Conservation (phyloP, 306 rosid genomes). For the Dryas alaskensis region DNA sequence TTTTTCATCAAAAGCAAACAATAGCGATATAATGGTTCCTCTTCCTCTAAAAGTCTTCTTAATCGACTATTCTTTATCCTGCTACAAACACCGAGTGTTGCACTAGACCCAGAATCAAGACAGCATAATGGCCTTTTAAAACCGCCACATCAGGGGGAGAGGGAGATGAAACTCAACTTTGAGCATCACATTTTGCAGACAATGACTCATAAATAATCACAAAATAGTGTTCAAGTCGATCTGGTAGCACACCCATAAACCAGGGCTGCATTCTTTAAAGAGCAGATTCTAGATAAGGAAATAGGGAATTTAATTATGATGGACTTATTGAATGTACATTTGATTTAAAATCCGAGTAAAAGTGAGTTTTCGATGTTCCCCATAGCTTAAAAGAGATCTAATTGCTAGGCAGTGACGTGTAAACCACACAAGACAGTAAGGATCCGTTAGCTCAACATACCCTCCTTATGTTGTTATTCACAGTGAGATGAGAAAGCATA, state of each 20-base stretch:
- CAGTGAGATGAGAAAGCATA: slow-evolving; percentile 30
- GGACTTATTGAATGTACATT: too few species aligned
- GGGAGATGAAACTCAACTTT: neutral
- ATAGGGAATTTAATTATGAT: too few species aligned
- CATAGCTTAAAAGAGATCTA: neutral
- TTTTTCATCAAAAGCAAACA: neutral
- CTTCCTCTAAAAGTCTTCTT: neutral
- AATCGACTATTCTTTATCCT: neutral
- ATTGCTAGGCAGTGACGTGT: neutral
- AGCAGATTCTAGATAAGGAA: too few species aligned
- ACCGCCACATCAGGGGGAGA: neutral
- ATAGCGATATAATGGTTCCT: neutral
- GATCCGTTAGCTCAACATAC: slow-evolving; percentile 6
- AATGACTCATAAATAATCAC: too few species aligned
- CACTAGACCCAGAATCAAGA: neutral
- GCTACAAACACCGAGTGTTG: neutral
- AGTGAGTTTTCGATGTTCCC: too few species aligned
- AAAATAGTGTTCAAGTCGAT: too few species aligned
- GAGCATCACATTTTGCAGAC: too few species aligned
- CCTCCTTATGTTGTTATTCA: slow-evolving; percentile 45
- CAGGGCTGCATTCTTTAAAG: too few species aligned
- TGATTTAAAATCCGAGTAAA: too few species aligned
- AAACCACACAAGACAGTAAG: neutral
- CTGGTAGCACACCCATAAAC: too few species aligned
- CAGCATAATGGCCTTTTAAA: neutral